A percentile compares a stretch with the other conserved stretches of the same genome.
phyloP scores from a whole-genome alignment of 192 early-diverging fungal species.

The Jimgerdemannia flammicorona region DNA sequence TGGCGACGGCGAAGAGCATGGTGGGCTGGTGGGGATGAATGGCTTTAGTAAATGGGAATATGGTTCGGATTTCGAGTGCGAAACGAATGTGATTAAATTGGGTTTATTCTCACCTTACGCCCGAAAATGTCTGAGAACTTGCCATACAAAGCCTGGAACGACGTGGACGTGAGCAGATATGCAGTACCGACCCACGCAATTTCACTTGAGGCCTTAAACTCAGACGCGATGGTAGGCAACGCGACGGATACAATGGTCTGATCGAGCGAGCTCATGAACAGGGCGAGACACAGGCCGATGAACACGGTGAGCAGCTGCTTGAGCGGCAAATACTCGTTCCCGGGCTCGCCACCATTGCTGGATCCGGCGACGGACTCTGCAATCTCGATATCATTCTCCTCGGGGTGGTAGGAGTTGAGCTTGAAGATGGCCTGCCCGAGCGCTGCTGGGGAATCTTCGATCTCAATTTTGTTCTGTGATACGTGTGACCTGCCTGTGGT shows the following conservation, averaged over 20 bases:
- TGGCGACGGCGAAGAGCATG: constrained; percentile 68
- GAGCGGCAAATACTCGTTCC: not conserved
- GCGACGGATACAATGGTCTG: constrained; percentile 61
- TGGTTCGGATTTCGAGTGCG: constrained; percentile 29
- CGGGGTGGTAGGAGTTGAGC: not conserved
- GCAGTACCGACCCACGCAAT: constrained; percentile 79
- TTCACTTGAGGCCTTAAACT: constrained; percentile 54
- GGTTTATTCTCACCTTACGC: constrained; percentile 50
- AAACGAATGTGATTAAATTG: constrained; percentile 61
- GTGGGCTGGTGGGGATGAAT: constrained; percentile 24
- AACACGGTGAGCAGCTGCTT: not conserved
- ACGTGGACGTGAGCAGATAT: constrained; percentile 63
- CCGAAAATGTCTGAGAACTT: constrained; percentile 82
- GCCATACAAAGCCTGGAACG: constrained; percentile 69
- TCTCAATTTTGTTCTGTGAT: not conserved
- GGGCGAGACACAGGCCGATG: constrained; percentile 36
- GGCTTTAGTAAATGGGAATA: constrained; percentile 40
- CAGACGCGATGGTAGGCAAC: constrained; percentile 53
- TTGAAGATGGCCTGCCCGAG: not conserved
- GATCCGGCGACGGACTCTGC: not conserved
- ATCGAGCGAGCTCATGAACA: constrained; percentile 60
- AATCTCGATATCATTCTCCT: not conserved
- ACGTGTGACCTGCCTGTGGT: not conserved
- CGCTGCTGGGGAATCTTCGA: not conserved
- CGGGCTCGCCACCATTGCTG: not conserved